These are phyloP conservation scores for Teratosphaeria nubilosa DNA, from an alignment of 2,329 filamentous ascomycete genomes.

Conservation along the genomic window DNA sequence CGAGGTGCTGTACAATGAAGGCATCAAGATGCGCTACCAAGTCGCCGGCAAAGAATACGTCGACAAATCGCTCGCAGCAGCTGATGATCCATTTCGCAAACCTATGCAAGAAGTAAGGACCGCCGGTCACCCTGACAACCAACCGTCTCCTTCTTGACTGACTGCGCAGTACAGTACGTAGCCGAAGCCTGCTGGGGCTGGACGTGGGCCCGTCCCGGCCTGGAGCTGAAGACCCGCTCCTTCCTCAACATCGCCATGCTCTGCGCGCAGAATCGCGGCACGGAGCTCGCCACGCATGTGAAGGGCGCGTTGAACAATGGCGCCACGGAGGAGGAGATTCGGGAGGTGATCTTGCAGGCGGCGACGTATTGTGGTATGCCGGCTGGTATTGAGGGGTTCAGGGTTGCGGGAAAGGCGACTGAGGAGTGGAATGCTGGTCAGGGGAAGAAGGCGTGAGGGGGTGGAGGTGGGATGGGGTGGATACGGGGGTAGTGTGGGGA, in stretches of 20 bases:
- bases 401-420: slow-evolving; percentile 41
- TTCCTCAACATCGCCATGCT: slow-evolving; percentile 58
- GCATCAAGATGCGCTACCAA: slow-evolving; percentile 48
- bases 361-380: slow-evolving; percentile 46
- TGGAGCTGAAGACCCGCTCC: slow-evolving; percentile 50
- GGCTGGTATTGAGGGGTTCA: slow-evolving; percentile 46
- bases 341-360: slow-evolving; percentile 46
- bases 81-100: slow-evolving; percentile 48
- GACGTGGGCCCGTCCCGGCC: slow-evolving; percentile 53
- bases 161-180: slow-evolving; percentile 28
- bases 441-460: slow-evolving; percentile 19
- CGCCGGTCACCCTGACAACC: background rate
- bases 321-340: slow-evolving; percentile 50
- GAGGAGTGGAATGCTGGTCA: slow-evolving; percentile 37
- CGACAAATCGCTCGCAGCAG: slow-evolving; percentile 45
- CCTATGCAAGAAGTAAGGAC: slow-evolving; percentile 48
- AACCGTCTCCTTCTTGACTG: background rate
- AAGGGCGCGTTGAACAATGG: slow-evolving; percentile 55
- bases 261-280: slow-evolving; percentile 48
- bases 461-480: slow-evolving; percentile 11
- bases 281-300: slow-evolving; percentile 53
- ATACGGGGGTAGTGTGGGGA: background rate
- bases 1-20: slow-evolving; percentile 50
- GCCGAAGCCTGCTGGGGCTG: slow-evolving; percentile 57
- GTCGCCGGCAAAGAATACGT: slow-evolving; percentile 55